Conservation (phyloP, 345 rosid genomes). For the Corchorus olitorius region DNA sequence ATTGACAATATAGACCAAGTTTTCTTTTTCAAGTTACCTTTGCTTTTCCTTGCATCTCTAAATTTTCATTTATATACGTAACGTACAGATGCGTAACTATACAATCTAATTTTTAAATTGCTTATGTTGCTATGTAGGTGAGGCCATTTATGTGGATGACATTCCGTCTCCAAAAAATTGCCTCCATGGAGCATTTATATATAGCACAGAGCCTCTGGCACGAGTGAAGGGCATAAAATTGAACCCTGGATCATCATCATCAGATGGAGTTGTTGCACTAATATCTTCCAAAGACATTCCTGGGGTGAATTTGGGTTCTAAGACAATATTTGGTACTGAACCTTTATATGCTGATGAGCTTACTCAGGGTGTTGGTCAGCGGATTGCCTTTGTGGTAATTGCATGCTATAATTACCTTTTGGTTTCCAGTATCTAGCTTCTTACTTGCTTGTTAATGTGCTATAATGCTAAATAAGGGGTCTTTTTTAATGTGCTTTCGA, state of each 20-base stretch:
- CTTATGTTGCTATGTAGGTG: conserved; percentile 48
- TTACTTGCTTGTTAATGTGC: not conserved
- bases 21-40: not conserved
- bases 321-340: conserved; percentile 43
- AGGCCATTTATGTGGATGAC: conserved; percentile 90
- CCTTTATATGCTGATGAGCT: conserved; percentile 69
- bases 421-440: not conserved
- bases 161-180: conserved; percentile 73
- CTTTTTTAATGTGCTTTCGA: not conserved
- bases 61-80: not conserved
- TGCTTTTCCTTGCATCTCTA: conserved; percentile 1
- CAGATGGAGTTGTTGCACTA: conserved; percentile 50
- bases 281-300: conserved; percentile 75
- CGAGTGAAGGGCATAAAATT: conserved; percentile 54
- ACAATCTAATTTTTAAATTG: not conserved
- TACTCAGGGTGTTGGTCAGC: conserved; percentile 58
- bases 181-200: conserved; percentile 79
- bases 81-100: not conserved
- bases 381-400: conserved; percentile 78
- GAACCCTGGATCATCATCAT: conserved; percentile 33
- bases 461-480: not conserved
- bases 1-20: not conserved
- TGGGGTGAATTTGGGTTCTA: conserved; percentile 67
- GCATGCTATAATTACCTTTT: not conserved
- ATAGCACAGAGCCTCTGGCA: conserved; percentile 77